Conservation (phyloP, 1,284 basidiomycete genomes). For the Rugosomyces carneus region DNA sequence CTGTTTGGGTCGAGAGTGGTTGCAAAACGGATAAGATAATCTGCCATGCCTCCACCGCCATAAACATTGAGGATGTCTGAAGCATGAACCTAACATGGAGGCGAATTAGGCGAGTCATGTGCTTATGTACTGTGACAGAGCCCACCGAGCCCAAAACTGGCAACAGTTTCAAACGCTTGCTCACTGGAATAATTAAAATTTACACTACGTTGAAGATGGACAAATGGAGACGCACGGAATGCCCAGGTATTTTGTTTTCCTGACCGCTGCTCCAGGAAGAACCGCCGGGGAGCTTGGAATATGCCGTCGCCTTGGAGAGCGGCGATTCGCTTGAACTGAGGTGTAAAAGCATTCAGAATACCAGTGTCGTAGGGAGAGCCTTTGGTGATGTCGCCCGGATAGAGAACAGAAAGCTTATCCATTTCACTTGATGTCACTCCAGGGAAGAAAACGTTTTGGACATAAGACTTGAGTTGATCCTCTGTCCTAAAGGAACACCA, state of each 20-base stretch:
- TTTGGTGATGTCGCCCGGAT: slow-evolving; percentile 36
- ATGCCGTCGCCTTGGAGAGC: slow-evolving; percentile 44
- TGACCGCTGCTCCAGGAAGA: slow-evolving; percentile 38
- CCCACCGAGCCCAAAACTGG: slow-evolving; percentile 42
- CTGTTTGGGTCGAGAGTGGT: slow-evolving; percentile 42
- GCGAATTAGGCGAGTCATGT: background rate
- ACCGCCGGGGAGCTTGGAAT: slow-evolving; percentile 49
- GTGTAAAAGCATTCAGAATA: slow-evolving; percentile 35
- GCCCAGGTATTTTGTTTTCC: slow-evolving; percentile 42
- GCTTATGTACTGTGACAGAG: slow-evolving; percentile 1
- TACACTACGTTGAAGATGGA: slow-evolving; percentile 44
- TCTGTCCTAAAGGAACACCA: slow-evolving; percentile 14
- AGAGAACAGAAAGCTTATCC: slow-evolving; percentile 19
- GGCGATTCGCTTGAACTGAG: slow-evolving; percentile 49
- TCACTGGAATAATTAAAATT: slow-evolving; percentile 27
- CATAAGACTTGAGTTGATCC: slow-evolving; percentile 9
- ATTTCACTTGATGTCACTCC: slow-evolving; percentile 8
- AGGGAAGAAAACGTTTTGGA: slow-evolving; percentile 24
- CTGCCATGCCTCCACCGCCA: slow-evolving; percentile 29
- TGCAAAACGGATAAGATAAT: slow-evolving; percentile 38
- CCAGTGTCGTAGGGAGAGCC: slow-evolving; percentile 50
- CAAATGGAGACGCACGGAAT: slow-evolving; percentile 48
- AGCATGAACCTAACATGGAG: slow-evolving; percentile 28
- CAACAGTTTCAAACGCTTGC: slow-evolving; percentile 36
- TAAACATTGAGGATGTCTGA: slow-evolving; percentile 37